A percentile compares a stretch with the other conserved stretches of the same genome.
phyloP scores from a whole-genome alignment of 1,139 yeast species.

The Candida pseudocylindracea region DNA sequence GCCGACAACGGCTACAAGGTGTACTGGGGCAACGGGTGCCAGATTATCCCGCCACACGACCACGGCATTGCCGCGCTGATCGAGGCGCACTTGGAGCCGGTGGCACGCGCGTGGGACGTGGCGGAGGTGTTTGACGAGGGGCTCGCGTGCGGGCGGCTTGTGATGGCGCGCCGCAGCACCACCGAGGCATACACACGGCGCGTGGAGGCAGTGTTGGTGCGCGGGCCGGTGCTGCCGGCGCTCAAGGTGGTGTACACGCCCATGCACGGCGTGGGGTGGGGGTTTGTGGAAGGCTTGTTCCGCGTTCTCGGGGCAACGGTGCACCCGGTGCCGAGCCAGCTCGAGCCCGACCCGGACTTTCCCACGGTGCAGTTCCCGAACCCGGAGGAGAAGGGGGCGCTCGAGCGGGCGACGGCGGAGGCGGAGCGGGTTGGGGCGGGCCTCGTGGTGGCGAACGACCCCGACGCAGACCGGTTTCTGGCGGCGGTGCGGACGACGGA shows the following conservation, averaged over 20 bases:
- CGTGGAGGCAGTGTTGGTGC: constrained; percentile 12
- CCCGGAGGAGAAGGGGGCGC: constrained; percentile 89
- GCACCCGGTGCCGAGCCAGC: constrained; percentile 31
- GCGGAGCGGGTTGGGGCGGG: constrained; percentile 24
- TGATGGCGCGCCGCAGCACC: constrained; percentile 11
- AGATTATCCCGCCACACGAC: constrained; percentile 87
- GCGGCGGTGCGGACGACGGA: constrained; percentile 31
- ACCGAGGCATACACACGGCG: constrained; percentile 10
- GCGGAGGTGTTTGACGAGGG: constrained; percentile 11
- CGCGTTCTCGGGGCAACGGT: constrained; percentile 7
- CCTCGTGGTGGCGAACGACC: constrained; percentile 75
- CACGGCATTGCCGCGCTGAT: constrained; percentile 44
- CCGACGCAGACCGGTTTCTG: constrained; percentile 89
- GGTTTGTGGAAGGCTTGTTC: constrained; percentile 16
- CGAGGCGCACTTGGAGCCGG: constrained; percentile 34
- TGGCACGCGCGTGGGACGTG: constrained; percentile 31
- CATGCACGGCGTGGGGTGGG: constrained; percentile 82
- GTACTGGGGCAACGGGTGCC: constrained; percentile 85
- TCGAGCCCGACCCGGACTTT: constrained; percentile 61
- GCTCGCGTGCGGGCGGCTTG: constrained; percentile 6
- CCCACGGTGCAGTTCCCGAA: constrained; percentile 80
- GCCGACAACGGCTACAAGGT: constrained; percentile 90
- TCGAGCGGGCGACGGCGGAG: constrained; percentile 39
- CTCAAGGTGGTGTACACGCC: constrained; percentile 50
- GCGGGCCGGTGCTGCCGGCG: constrained; percentile 1